phyloP scores from a whole-genome alignment of 345 rosid species.

The Brassica incana region DNA sequence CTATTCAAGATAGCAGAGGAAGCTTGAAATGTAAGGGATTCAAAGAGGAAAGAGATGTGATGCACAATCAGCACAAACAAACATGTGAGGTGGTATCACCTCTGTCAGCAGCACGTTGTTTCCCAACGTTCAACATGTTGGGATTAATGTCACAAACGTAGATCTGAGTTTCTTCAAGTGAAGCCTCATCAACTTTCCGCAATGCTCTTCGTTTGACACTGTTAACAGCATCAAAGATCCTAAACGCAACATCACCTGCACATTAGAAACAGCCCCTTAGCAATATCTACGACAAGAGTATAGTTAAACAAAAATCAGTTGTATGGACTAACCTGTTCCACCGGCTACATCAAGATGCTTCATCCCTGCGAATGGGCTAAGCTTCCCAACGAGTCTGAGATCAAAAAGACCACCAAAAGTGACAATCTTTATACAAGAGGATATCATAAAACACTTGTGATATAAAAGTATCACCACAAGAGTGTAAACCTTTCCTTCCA shows the following conservation, averaged over 20 bases:
- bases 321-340: slow-evolving; percentile 64
- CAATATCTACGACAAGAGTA: background rate
- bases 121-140: slow-evolving; percentile 87
- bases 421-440: background rate
- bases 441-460: slow-evolving; percentile 4
- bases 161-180: slow-evolving; percentile 74
- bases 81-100: slow-evolving; percentile 45
- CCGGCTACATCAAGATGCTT: slow-evolving; percentile 99
- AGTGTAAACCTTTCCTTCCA: slow-evolving; percentile 89
- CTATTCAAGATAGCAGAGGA: slow-evolving; percentile 11
- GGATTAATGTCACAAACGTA: slow-evolving; percentile 88
- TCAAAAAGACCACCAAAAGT: slow-evolving; percentile 13
- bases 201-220: slow-evolving; percentile 60
- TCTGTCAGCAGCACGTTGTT: slow-evolving; percentile 70
- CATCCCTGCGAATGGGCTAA: slow-evolving; percentile 93
- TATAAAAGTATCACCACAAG: background rate
- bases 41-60: background rate
- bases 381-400: slow-evolving; percentile 74
- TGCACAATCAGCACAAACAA: background rate
- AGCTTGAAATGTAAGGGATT: background rate
- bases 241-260: slow-evolving; percentile 58
- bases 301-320: background rate
- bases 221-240: slow-evolving; percentile 62
- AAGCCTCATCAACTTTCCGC: slow-evolving; percentile 58
- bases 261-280: background rate